Conservation (phyloP, 768 basidiomycete genomes). For the Scleroderma bovista region DNA sequence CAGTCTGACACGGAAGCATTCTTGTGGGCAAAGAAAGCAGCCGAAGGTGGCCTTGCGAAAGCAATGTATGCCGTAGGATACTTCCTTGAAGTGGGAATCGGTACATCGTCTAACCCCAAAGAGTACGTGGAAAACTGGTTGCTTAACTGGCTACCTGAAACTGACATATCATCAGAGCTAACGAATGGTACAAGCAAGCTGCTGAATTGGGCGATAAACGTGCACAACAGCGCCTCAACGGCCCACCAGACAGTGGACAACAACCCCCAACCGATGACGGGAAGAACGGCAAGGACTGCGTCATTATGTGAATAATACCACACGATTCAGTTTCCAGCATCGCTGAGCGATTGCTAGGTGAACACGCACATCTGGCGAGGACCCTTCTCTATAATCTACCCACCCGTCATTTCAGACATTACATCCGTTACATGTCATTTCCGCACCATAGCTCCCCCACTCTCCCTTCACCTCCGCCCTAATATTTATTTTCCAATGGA, state of each 20-base stretch:
- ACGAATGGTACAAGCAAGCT: constrained; percentile 82
- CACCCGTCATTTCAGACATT: neutral
- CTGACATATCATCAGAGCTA: constrained; percentile 43
- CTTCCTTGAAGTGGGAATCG: constrained; percentile 94
- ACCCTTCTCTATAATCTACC: neutral
- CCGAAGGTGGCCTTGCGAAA: constrained; percentile 86
- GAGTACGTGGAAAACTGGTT: constrained; percentile 46
- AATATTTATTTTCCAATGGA: neutral
- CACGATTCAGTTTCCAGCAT: neutral
- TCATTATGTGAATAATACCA: constrained; percentile 63
- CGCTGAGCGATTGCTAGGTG: constrained; percentile 1
- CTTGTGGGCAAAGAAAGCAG: constrained; percentile 95
- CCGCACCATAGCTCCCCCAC: neutral
- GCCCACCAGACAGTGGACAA: constrained; percentile 51
- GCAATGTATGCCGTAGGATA: constrained; percentile 99
- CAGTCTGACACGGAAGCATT: constrained; percentile 99
- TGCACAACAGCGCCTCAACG: constrained; percentile 75
- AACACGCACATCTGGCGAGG: constrained; percentile 1
- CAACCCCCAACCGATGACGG: constrained; percentile 46
- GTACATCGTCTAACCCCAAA: constrained; percentile 57
- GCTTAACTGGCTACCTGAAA: constrained; percentile 1
- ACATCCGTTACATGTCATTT: neutral
- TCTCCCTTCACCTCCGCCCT: neutral
- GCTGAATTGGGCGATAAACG: constrained; percentile 93
- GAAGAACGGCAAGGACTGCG: constrained; percentile 69